These are phyloP conservation scores for Fusarium temperatum DNA, from an alignment of 2,329 filamentous ascomycete genomes.

Conservation along the genomic window DNA sequence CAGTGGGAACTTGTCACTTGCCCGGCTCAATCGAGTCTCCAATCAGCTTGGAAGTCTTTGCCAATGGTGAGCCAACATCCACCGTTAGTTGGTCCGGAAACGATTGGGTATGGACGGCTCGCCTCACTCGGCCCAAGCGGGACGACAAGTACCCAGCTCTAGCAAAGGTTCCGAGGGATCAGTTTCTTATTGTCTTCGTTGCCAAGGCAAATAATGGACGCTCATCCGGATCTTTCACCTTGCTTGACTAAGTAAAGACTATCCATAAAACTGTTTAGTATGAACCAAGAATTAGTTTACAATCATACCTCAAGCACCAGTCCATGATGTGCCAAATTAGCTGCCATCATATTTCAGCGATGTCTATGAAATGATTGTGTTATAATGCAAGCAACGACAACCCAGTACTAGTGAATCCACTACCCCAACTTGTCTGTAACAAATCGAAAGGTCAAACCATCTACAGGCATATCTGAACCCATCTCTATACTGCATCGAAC, in stretches of 20 bases:
- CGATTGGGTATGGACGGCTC: neutral
- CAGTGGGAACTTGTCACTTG: rapidly evolving
- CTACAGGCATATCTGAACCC: rapidly evolving
- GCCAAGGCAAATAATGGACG: neutral
- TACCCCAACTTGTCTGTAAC: too few relatives aligned
- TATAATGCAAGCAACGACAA: too few relatives aligned
- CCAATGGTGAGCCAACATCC: neutral
- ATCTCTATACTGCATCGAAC: neutral
- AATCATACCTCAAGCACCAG: too few relatives aligned
- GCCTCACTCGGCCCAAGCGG: neutral
- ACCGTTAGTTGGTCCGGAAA: neutral
- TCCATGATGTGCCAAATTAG: too few relatives aligned
- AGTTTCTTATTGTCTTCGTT: neutral
- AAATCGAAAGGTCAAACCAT: slow-evolving; percentile 1
- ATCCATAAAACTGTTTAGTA: neutral
- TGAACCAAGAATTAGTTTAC: neutral
- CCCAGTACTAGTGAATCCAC: too few relatives aligned
- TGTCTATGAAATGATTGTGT: too few relatives aligned
- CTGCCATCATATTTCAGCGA: too few relatives aligned
- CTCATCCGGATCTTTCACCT: neutral
- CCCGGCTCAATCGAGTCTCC: rapidly evolving
- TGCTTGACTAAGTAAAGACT: neutral
- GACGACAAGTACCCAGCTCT: neutral
- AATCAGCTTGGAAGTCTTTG: neutral
- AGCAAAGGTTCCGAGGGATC: neutral